Conservation (phyloP, 179 eudicot genomes). For the Drosera spatulata region DNA sequence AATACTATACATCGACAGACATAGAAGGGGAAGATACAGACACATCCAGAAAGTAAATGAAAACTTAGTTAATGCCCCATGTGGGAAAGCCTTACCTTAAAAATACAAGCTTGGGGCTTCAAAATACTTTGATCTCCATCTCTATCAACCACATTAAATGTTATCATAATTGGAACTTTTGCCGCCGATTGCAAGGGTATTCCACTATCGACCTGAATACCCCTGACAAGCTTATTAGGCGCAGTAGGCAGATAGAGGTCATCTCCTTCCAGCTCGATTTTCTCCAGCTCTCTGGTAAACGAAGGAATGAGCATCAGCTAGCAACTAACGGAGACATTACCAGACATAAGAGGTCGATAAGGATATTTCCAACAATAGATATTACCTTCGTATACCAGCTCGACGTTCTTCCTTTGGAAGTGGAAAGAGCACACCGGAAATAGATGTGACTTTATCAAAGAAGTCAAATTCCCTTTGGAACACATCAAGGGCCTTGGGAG, state of each 20-base stretch:
- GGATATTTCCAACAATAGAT: not conserved
- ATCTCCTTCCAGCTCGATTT: constrained; percentile 70
- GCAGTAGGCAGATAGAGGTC: constrained; percentile 95
- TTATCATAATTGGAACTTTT: constrained; percentile 98
- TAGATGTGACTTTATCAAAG: constrained; percentile 91
- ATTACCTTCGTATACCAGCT: constrained; percentile 86
- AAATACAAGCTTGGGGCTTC: constrained; percentile 95
- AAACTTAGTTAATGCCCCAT: not conserved
- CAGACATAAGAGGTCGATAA: not conserved
- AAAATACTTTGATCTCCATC: constrained; percentile 52
- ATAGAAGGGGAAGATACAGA: too few species aligned
- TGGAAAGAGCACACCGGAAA: constrained; percentile 81
- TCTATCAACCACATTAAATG: constrained; percentile 83
- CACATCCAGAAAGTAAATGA: too few species aligned
- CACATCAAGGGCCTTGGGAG: constrained; percentile 56
- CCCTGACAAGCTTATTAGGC: constrained; percentile 70
- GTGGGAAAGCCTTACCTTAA: constrained; percentile 47
- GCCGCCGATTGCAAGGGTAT: constrained; percentile 97
- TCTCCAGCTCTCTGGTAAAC: constrained; percentile 64
- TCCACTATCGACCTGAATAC: constrained; percentile 93
- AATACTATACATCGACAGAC: too few species aligned
- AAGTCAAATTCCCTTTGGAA: constrained; percentile 84
- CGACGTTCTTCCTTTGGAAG: constrained; percentile 92
- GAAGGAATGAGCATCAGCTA: constrained; percentile 3
- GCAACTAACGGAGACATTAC: constrained; percentile 2